phyloP scores from a whole-genome alignment of 805 yeast genomes.

The Candida easanensis region DNA sequence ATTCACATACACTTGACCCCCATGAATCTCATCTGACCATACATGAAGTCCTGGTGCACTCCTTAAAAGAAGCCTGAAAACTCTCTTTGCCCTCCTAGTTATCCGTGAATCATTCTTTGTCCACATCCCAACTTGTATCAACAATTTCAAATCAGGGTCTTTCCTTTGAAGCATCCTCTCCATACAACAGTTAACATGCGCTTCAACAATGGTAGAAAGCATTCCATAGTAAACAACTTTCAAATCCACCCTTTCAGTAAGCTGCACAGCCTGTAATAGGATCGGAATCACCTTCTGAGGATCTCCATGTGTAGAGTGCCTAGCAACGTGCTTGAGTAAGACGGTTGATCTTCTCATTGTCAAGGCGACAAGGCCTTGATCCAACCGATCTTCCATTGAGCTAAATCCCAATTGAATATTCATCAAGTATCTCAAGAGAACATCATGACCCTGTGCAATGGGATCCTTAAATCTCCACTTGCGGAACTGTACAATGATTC shows the following conservation, averaged over 20 bases:
- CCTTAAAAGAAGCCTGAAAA: conserved; percentile 21
- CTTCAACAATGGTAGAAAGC: conserved; percentile 23
- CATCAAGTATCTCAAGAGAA: conserved; percentile 33
- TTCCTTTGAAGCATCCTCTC: conserved; percentile 29
- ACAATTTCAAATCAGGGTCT: conserved; percentile 27
- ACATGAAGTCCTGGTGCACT: conserved; percentile 16
- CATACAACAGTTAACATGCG: conserved; percentile 37
- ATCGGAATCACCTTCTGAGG: conserved; percentile 33
- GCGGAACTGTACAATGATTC: conserved; percentile 25
- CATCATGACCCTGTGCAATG: conserved; percentile 28
- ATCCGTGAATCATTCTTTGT: conserved; percentile 26
- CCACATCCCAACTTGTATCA: conserved; percentile 37
- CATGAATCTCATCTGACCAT: conserved; percentile 26
- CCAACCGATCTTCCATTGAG: conserved; percentile 22
- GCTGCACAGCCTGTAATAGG: conserved; percentile 34
- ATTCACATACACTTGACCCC: conserved; percentile 14
- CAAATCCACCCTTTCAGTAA: conserved; percentile 17
- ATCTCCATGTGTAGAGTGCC: conserved; percentile 30
- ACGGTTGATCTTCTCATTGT: conserved; percentile 20
- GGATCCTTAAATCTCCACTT: conserved; percentile 36
- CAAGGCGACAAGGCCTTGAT: conserved; percentile 13
- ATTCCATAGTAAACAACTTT: conserved; percentile 28
- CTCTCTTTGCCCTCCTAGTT: conserved; percentile 26
- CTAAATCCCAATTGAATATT: conserved; percentile 34
- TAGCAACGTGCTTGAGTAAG: conserved; percentile 20